Percentiles rank a stretch among this genome's conserved stretches.
These are phyloP conservation scores for Spathaspora girioi DNA, from an alignment of 805 yeast species.

Conservation along the genomic window DNA sequence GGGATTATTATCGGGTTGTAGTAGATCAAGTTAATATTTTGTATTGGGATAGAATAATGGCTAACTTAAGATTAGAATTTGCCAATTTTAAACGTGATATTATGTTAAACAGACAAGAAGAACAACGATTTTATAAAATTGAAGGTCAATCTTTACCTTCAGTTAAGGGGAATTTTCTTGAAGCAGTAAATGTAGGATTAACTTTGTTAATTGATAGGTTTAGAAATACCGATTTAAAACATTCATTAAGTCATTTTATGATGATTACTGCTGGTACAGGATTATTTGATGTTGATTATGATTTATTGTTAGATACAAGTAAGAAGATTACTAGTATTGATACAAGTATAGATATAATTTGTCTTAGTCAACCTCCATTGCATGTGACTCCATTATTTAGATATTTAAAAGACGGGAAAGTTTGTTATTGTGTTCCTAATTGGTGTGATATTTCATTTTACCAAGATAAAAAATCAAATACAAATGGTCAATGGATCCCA, in stretches of 20 bases:
- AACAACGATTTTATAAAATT: conserved; percentile 26
- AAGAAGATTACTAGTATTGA: conserved; percentile 74
- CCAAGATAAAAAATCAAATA: conserved; percentile 47
- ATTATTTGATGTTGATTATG: conserved; percentile 84
- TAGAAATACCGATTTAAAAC: conserved; percentile 79
- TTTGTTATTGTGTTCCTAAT: conserved; percentile 80
- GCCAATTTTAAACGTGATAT: conserved; percentile 77
- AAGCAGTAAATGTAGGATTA: conserved; percentile 81
- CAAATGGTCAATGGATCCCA: conserved; percentile 74
- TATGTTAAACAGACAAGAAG: conserved; percentile 34
- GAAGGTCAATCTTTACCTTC: conserved; percentile 76
- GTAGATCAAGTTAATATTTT: conserved; percentile 90
- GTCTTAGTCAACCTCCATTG: conserved; percentile 85
- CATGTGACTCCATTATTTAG: conserved; percentile 90
- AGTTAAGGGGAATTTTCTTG: conserved; percentile 83
- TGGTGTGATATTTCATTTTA: conserved; percentile 96
- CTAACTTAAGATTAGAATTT: conserved; percentile 78
- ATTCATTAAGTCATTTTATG: conserved; percentile 87
- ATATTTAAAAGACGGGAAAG: conserved; percentile 47
- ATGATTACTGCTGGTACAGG: conserved; percentile 93
- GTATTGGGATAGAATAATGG: conserved; percentile 92
- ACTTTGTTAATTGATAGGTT: conserved; percentile 74
- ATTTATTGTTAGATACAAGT: conserved; percentile 69
- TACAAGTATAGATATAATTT: conserved; percentile 81
- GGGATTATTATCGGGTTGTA: conserved; percentile 86